Evolutionary conservation across 345 rosid species (phyloP).

Genomic region (Camelina neglecta): DNA sequence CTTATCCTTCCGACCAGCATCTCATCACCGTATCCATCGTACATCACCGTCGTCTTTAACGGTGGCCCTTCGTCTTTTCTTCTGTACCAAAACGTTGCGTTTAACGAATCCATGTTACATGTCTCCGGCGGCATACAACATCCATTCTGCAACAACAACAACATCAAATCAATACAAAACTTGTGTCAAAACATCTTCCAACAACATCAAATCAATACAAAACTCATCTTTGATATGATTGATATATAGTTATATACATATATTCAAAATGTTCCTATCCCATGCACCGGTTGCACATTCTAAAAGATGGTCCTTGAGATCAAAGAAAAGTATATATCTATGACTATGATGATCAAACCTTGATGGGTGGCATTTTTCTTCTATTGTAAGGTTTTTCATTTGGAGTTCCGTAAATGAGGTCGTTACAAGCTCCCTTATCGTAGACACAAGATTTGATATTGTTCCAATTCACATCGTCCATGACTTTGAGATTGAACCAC

Average conservation of each 20-base stretch:
- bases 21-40: constrained; percentile 24
- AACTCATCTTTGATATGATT: background rate
- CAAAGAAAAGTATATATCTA: background rate
- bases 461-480: constrained; percentile 54
- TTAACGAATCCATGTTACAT: constrained; percentile 64
- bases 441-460: constrained; percentile 68
- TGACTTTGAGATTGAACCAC: constrained; percentile 63
- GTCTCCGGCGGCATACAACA: constrained; percentile 74
- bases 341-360: constrained; percentile 51
- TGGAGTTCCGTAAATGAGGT: constrained; percentile 35
- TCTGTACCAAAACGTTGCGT: constrained; percentile 65
- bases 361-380: constrained; percentile 54
- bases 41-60: constrained; percentile 17
- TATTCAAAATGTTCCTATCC: too few relatives aligned
- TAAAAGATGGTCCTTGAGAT: background rate
- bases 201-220: background rate
- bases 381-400: constrained; percentile 45
- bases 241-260: background rate
- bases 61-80: constrained; percentile 41
- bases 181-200: background rate
- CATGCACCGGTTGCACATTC: background rate
- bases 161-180: background rate
- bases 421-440: constrained; percentile 53
- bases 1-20: constrained; percentile 25
- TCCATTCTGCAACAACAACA: constrained; percentile 54